Conservation (phyloP, 306 rosid genomes). For the Cajanus cajan region DNA sequence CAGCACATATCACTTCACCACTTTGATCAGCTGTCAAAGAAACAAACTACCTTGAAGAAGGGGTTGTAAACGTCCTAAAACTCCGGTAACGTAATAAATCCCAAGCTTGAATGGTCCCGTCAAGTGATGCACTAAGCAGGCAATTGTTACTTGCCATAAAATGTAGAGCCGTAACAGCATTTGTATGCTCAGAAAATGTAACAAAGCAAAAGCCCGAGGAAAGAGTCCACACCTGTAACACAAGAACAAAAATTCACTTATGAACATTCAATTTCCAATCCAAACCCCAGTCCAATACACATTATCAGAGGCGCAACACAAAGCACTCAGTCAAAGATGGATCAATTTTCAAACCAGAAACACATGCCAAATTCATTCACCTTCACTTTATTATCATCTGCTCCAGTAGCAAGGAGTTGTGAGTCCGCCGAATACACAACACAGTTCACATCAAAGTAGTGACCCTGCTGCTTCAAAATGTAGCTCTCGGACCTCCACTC, state of each 20-base stretch:
- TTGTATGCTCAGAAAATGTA: slow-evolving; percentile 85
- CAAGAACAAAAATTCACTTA: slow-evolving; percentile 23
- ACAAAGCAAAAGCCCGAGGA: slow-evolving; percentile 88
- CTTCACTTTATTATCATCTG: slow-evolving; percentile 99
- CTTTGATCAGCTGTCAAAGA: slow-evolving; percentile 91
- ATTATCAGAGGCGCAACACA: slow-evolving; percentile 13
- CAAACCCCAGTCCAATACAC: neutral
- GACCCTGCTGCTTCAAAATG: slow-evolving; percentile 97
- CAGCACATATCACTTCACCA: slow-evolving; percentile 97
- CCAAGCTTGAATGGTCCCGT: slow-evolving; percentile 98
- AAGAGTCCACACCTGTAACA: slow-evolving; percentile 81
- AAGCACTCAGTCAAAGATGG: neutral
- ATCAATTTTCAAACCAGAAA: neutral
- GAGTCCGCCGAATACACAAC: slow-evolving; percentile 83
- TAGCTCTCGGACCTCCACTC: slow-evolving; percentile 95
- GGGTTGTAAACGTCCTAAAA: slow-evolving; percentile 74
- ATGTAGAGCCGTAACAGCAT: slow-evolving; percentile 90
- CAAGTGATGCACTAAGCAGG: slow-evolving; percentile 92
- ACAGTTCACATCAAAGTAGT: slow-evolving; percentile 87
- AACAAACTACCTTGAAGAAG: slow-evolving; percentile 80
- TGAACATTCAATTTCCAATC: neutral
- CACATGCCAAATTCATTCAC: slow-evolving; percentile 36
- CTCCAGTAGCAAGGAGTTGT: slow-evolving; percentile 90
- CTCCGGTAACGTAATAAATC: slow-evolving; percentile 84
- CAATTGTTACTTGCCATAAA: slow-evolving; percentile 74